These are phyloP conservation scores for Sideroxylon spinosum DNA, from an alignment of 179 eudicot species.

Conservation along the genomic window DNA sequence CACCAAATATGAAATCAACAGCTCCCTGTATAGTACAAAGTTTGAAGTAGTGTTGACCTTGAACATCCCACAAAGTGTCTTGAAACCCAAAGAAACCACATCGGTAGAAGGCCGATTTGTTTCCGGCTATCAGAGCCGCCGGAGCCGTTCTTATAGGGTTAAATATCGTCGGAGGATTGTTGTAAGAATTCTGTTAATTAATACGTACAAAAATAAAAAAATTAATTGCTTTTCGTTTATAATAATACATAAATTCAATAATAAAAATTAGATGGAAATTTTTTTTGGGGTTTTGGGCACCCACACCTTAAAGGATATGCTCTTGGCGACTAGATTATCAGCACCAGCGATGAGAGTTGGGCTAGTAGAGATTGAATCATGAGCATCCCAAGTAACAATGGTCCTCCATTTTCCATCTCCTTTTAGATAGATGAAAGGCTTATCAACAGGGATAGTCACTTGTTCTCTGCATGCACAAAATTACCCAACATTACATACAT, in stretches of 20 bases:
- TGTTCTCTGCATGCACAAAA: slow-evolving; percentile 38
- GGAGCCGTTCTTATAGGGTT: slow-evolving; percentile 26
- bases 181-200: slow-evolving; percentile 34
- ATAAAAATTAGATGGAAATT: too few relatives aligned
- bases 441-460: slow-evolving; percentile 29
- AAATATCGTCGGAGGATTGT: slow-evolving; percentile 25
- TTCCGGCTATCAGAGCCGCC: slow-evolving; percentile 41
- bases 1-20: slow-evolving; percentile 52
- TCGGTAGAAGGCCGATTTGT: slow-evolving; percentile 34
- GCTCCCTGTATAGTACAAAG: slow-evolving; percentile 45
- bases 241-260: too few relatives aligned
- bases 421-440: slow-evolving; percentile 37
- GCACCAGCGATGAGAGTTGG: slow-evolving; percentile 39
- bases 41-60: slow-evolving; percentile 50
- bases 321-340: slow-evolving; percentile 33
- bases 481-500: not conserved
- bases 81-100: slow-evolving; percentile 46
- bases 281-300: not conserved
- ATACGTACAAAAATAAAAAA: not conserved
- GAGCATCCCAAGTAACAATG: slow-evolving; percentile 28
- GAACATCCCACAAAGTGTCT: slow-evolving; percentile 53
- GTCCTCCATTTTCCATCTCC: slow-evolving; percentile 36
- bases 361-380: slow-evolving; percentile 25
- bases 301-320: slow-evolving; percentile 36
- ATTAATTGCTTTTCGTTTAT: too few relatives aligned